Evolutionary conservation across 768 basidiomycete genomes (phyloP).

Genomic region (Neoboletus brunneissimus): DNA sequence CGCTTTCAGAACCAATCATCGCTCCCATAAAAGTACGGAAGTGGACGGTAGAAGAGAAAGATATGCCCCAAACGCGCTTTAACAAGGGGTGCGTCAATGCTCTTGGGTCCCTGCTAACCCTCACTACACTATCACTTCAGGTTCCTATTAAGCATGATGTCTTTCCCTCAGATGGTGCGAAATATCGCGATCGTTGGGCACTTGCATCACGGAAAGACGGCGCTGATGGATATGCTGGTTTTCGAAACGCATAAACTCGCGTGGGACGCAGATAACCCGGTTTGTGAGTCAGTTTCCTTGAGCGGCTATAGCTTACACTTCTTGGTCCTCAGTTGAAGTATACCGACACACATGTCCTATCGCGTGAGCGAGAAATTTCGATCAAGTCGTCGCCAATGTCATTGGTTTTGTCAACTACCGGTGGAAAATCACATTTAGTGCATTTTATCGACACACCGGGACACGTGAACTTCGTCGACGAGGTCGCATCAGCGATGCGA

Average conservation of each 20-base stretch:
- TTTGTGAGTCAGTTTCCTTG: constrained; percentile 38
- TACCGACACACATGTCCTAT: constrained; percentile 91
- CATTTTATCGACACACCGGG: constrained; percentile 97
- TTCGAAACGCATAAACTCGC: constrained; percentile 94
- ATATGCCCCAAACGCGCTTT: constrained; percentile 94
- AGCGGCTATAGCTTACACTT: constrained; percentile 21
- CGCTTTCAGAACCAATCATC: constrained; percentile 90
- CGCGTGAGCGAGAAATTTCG: constrained; percentile 86
- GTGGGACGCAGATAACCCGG: constrained; percentile 90
- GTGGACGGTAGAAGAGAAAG: constrained; percentile 95
- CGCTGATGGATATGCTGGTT: constrained; percentile 94
- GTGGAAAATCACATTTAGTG: constrained; percentile 89
- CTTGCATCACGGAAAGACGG: constrained; percentile 97
- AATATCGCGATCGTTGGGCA: constrained; percentile 97
- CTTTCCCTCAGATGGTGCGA: constrained; percentile 90
- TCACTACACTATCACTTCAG: constrained; percentile 41
- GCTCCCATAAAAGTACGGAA: constrained; percentile 93
- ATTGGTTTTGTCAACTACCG: constrained; percentile 76
- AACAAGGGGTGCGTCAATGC: constrained; percentile 77
- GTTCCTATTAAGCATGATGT: constrained; percentile 88
- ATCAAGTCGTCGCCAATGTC: constrained; percentile 98
- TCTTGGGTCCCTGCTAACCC: not conserved
- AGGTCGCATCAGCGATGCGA: constrained; percentile 85
- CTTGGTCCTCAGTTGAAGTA: constrained; percentile 68
- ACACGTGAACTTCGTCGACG: constrained; percentile 98